Base-by-base conservation (phyloP, 2,329 filamentous ascomycete genomes). In the Chaetomium sp. region DNA sequence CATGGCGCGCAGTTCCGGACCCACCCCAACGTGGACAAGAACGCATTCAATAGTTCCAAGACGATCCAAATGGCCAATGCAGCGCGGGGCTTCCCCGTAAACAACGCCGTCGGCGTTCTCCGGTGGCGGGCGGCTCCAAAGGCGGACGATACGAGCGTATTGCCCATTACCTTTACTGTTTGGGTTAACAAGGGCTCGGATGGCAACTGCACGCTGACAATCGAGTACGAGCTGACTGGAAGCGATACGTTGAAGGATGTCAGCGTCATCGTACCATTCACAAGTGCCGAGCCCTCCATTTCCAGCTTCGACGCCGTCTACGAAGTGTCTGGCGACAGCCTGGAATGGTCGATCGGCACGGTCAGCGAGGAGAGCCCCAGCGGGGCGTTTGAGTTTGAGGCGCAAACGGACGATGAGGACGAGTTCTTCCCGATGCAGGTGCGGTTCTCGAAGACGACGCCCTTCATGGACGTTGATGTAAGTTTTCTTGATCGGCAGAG, bases 391-490 rank as follows among this genome's bases (percentile, higher is more conserved):
- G 95, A 99, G 77, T 98, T 99, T 70, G 95, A 98, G 78, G 92
- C 93, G 1, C 88, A 91, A 76, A 91, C 91, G 12, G 86, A 88
- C 62, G 91, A 93, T 70, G 95, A 98, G 75, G 89, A 92, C 63
- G 93, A 97, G 72, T 98, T 98, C 81, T 99, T 99, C 87, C 95
- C 95, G 1, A 98, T 99, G 93, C 90, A 86, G 61, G 88, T 98
- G 66, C 86, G 88, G 62, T 99, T 99, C 79, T 89, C 87, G 68
- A 97, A 96, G 84, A 85, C 87, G 50, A 87, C 85, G 65, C 94
- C 95, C 31, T 97, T 92, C 77, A 85, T 98, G 58, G 92, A 97
- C 73, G 91, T 99, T 69, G 93, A 97, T 80, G 94, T 98, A 83
- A 89, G 90, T 85, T 31, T 45, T 27, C 7, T 21, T 16, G 1